Conservation (phyloP, 371 early-diverging fungal species). For the Rhizopus microsporus region DNA sequence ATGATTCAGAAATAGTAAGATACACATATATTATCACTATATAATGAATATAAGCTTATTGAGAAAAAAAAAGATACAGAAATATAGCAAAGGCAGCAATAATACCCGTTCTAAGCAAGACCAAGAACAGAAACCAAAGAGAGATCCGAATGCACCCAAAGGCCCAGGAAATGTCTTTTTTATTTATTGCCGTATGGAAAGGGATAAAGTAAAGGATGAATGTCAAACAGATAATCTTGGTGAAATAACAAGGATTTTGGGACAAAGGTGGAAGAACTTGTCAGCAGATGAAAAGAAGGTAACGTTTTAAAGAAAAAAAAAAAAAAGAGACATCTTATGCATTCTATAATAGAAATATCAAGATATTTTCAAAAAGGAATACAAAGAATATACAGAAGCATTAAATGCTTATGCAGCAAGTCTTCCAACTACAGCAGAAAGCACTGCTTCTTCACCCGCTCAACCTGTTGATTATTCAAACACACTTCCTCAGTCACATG, state of each 20-base stretch:
- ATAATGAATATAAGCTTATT: neutral
- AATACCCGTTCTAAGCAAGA: constrained; percentile 7
- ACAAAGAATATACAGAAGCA: constrained; percentile 52
- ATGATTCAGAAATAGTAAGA: constrained; percentile 25
- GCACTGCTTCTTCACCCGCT: constrained; percentile 23
- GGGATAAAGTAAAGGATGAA: constrained; percentile 61
- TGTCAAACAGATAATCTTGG: constrained; percentile 53
- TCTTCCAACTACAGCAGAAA: neutral
- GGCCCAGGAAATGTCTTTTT: constrained; percentile 71
- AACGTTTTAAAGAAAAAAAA: constrained; percentile 3
- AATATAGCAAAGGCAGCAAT: neutral
- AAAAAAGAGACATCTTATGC: too few relatives aligned
- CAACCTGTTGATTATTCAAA: constrained; percentile 27
- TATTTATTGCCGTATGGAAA: constrained; percentile 58
- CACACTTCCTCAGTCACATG: constrained; percentile 12
- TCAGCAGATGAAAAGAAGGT: constrained; percentile 55
- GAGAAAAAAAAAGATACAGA: constrained; percentile 5
- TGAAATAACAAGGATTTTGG: constrained; percentile 53
- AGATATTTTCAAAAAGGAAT: constrained; percentile 52
- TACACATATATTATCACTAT: neutral
- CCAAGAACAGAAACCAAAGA: constrained; percentile 37
- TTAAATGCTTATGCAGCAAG: constrained; percentile 43
- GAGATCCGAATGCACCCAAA: constrained; percentile 71
- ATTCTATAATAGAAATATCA: constrained; percentile 45
- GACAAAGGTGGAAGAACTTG: constrained; percentile 55